Evolutionary conservation across 179 eudicot genomes (phyloP).

Genomic region (Spinacia oleracea): DNA sequence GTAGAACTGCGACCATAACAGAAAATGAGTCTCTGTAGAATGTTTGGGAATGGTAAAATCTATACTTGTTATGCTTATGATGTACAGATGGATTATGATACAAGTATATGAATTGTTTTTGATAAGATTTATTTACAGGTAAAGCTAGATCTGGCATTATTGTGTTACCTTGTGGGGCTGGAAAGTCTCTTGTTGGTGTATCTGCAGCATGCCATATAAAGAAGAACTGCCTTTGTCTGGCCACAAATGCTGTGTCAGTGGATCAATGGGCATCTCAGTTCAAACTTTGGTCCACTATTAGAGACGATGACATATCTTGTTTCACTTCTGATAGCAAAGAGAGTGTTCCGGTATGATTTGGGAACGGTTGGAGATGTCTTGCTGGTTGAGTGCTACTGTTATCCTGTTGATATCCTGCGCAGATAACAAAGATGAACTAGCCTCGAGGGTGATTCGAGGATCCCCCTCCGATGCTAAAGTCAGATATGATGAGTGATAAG

Average conservation of each 20-base stretch:
- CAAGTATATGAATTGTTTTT: background rate
- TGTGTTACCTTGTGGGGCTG: constrained; percentile 98
- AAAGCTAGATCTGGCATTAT: constrained; percentile 98
- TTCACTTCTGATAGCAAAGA: constrained; percentile 99
- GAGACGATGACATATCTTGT: constrained; percentile 87
- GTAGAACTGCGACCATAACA: constrained; percentile 98
- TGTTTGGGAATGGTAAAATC: constrained; percentile 94
- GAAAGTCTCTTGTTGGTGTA: constrained; percentile 97
- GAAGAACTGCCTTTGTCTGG: constrained; percentile 96
- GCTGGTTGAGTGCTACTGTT: too few species aligned
- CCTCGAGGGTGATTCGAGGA: too few species aligned
- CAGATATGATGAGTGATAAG: too few species aligned
- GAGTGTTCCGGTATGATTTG: constrained; percentile 90
- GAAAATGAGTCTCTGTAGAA: constrained; percentile 96
- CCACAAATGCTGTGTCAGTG: constrained; percentile 99
- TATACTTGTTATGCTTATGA: constrained; percentile 8
- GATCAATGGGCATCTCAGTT: constrained; percentile 99
- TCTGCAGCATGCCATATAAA: constrained; percentile 92
- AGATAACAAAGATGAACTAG: too few species aligned
- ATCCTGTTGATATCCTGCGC: too few species aligned
- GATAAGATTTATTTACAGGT: constrained; percentile 44
- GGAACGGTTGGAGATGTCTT: constrained; percentile 97
- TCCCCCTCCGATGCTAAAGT: too few species aligned
- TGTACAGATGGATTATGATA: too few species aligned
- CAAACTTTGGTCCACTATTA: constrained; percentile 94